Conservation (phyloP, 495 filamentous ascomycete genomes). For the Penicillium samsonianum region DNA sequence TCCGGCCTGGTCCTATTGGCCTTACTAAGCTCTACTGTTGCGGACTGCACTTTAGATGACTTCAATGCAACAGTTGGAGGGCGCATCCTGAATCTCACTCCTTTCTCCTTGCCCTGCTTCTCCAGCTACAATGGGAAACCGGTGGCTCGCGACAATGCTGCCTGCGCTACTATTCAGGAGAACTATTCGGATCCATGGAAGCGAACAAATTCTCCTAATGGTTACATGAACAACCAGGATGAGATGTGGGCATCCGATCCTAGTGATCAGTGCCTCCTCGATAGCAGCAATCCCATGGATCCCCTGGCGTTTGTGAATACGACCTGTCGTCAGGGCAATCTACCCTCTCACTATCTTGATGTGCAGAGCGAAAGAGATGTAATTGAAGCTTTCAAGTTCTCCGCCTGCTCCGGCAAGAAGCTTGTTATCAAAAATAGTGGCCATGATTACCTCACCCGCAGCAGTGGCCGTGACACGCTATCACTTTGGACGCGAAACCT, state of each 20-base stretch:
- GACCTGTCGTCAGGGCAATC: background rate
- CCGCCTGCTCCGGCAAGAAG: conserved; percentile 17
- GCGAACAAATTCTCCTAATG: conserved; percentile 31
- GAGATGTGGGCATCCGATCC: conserved; percentile 41
- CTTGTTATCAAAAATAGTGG: conserved; percentile 60
- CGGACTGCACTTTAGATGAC: background rate
- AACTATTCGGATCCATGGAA: conserved; percentile 34
- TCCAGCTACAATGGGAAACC: background rate
- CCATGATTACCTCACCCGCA: conserved; percentile 53
- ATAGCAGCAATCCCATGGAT: conserved; percentile 27
- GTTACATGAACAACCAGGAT: conserved; percentile 42
- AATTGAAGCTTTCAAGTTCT: conserved; percentile 7
- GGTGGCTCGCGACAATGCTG: background rate
- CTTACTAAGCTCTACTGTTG: background rate
- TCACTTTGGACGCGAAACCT: conserved; percentile 57
- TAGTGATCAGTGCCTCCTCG: conserved; percentile 39
- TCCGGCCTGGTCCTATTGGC: background rate
- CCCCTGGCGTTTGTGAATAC: background rate
- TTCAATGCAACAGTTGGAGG: background rate
- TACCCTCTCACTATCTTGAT: background rate
- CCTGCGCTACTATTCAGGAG: conserved; percentile 22
- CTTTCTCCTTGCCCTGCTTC: background rate
- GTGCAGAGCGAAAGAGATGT: background rate
- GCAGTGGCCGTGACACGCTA: conserved; percentile 51
- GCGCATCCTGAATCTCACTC: background rate